These are phyloP conservation scores for Moniliophthora roreri DNA, from an alignment of 1,284 basidiomycete species.

Conservation along the genomic window DNA sequence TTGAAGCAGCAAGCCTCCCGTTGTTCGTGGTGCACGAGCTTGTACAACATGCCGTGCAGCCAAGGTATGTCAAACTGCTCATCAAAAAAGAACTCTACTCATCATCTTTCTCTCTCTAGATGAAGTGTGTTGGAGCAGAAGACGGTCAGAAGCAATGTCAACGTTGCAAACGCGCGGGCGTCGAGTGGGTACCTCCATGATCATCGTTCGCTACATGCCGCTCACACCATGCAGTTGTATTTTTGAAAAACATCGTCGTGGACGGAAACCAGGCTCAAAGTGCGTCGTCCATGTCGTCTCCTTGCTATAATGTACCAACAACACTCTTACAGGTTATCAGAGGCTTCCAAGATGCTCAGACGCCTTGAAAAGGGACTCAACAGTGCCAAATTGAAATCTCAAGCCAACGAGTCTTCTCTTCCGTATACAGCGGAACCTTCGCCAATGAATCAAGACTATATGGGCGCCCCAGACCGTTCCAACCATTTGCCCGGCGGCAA, in stretches of 20 bases:
- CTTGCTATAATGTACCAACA: slow-evolving; percentile 14
- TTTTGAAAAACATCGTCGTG: slow-evolving; percentile 83
- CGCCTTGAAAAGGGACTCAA: slow-evolving; percentile 80
- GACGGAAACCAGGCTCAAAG: slow-evolving; percentile 88
- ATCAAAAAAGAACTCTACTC: slow-evolving; percentile 16
- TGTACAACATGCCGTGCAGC: slow-evolving; percentile 68
- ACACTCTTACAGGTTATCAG: slow-evolving; percentile 60
- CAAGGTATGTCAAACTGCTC: slow-evolving; percentile 50
- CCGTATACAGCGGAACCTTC: slow-evolving; percentile 20
- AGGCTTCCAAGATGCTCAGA: slow-evolving; percentile 84
- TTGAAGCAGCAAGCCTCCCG: slow-evolving; percentile 33
- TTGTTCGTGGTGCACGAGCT: slow-evolving; percentile 18
- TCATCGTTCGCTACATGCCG: slow-evolving; percentile 16
- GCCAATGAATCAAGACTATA: slow-evolving; percentile 14
- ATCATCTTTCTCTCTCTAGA: slow-evolving; percentile 42
- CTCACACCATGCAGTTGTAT: slow-evolving; percentile 46
- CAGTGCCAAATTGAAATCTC: slow-evolving; percentile 69
- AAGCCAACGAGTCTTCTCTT: slow-evolving; percentile 23
- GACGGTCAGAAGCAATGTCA: slow-evolving; percentile 75
- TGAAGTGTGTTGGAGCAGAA: slow-evolving; percentile 86
- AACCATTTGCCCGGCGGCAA: slow-evolving; percentile 33
- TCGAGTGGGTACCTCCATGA: slow-evolving; percentile 49
- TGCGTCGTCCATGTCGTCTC: slow-evolving; percentile 32
- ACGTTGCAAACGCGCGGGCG: slow-evolving; percentile 74
- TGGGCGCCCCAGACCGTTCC: slow-evolving; percentile 25